phyloP scores from a whole-genome alignment of 306 rosid species.

The Fragaria vesca region DNA sequence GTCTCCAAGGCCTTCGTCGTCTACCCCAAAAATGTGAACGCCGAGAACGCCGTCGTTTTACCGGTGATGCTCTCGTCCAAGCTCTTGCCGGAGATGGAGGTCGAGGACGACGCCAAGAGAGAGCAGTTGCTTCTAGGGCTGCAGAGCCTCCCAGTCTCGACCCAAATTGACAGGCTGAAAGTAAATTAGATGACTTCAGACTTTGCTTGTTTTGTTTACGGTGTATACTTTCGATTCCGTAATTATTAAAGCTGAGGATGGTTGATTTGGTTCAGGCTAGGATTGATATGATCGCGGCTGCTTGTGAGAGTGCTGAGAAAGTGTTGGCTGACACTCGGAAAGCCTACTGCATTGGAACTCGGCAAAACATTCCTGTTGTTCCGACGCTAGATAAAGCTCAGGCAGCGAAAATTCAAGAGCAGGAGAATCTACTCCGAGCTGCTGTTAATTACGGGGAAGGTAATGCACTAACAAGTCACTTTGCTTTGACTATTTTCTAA shows the following conservation, averaged over 20 bases:
- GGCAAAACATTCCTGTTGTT: slow-evolving; percentile 73
- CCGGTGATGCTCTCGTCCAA: slow-evolving; percentile 92
- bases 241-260: not conserved
- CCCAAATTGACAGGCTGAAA: slow-evolving; percentile 81
- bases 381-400: slow-evolving; percentile 91
- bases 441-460: slow-evolving; percentile 86
- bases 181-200: slow-evolving; percentile 18
- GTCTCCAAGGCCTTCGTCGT: slow-evolving; percentile 83
- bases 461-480: slow-evolving; percentile 16
- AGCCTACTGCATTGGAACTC: slow-evolving; percentile 83
- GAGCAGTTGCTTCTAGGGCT: slow-evolving; percentile 81
- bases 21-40: slow-evolving; percentile 84
- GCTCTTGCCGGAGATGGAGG: slow-evolving; percentile 90
- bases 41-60: slow-evolving; percentile 70
- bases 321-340: slow-evolving; percentile 90
- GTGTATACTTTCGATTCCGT: not conserved
- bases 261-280: slow-evolving; percentile 46
- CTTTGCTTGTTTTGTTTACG: not conserved
- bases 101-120: slow-evolving; percentile 65
- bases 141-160: slow-evolving; percentile 71
- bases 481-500: not conserved
- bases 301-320: slow-evolving; percentile 93
- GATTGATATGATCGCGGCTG: slow-evolving; percentile 84
- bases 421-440: slow-evolving; percentile 83
- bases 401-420: slow-evolving; percentile 94